These are phyloP conservation scores for Trichoderma asperellum DNA, from an alignment of 2,329 filamentous ascomycete genomes.

Conservation along the genomic window DNA sequence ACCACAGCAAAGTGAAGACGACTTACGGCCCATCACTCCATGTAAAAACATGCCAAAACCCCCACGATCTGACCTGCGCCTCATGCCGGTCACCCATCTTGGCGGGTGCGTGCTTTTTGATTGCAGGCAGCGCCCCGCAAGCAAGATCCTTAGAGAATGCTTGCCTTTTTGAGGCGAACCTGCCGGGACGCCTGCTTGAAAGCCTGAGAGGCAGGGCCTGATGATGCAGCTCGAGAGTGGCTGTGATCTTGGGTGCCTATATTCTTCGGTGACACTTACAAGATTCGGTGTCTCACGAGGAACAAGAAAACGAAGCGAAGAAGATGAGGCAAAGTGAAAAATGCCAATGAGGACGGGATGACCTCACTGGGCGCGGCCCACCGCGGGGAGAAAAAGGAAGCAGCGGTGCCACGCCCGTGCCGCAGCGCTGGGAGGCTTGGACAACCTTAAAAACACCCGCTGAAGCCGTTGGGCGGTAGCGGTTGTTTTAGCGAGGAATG, in stretches of 20 bases:
- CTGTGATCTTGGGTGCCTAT: background rate
- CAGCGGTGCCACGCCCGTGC: constrained; percentile 22
- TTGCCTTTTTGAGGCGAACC: constrained; percentile 2
- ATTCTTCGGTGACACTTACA: background rate
- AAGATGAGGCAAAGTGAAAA: background rate
- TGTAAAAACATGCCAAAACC: constrained; percentile 70
- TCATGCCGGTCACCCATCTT: constrained; percentile 48
- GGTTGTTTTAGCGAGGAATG: background rate
- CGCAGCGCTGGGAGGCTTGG: constrained; percentile 26
- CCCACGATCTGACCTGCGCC: constrained; percentile 68
- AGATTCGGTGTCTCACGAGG: background rate
- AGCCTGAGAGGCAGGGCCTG: background rate
- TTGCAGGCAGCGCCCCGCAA: constrained; percentile 17
- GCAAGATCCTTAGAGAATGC: constrained; percentile 5
- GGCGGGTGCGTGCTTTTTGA: constrained; percentile 10
- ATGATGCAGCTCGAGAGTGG: background rate
- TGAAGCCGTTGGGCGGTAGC: background rate
- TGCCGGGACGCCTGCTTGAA: background rate
- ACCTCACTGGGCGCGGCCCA: constrained; percentile 10
- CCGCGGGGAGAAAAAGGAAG: background rate
- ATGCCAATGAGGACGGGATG: constrained; percentile 4
- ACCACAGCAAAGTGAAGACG: background rate
- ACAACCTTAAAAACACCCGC: background rate
- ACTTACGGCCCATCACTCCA: constrained; percentile 72
- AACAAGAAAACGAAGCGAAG: background rate